Base-by-base conservation (phyloP, 2,329 filamentous ascomycete genomes). In the Verticillium dahliae region DNA sequence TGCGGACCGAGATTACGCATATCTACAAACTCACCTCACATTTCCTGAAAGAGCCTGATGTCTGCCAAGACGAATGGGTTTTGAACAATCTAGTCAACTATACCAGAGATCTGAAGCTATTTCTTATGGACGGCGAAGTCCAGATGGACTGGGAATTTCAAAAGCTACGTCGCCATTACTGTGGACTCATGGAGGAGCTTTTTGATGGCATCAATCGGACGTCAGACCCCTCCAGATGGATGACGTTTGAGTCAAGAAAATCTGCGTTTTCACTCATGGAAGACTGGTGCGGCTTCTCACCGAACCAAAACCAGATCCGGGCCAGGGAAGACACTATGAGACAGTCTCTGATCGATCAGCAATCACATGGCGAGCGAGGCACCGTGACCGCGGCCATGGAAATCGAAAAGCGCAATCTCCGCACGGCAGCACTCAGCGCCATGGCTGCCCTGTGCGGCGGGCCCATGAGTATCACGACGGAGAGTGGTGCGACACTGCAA, bases 261-360 rank as follows among this genome's bases (percentile, higher is more conserved):
- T 97, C 95, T 5, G 90, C 94, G 0, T 99, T 99, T 71, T 89
- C 93, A 0, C 78, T 99, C 57, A 98, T 99, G 93, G 95, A 99
- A 75, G 94, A 98, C 66, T 99, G 96, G 96, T 99, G 95, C 72
- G 95, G 95, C 2, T 97, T 96, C 73, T 97, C 93, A 7, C 92
- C 93, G 0, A 97, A 97, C 66, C 92, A 96, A 71, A 81, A 79
- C 14, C 90, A 96, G 66, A 90, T 97, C 50, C 85, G 88, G 5
- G 87, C 89, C 62, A 84, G 92, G 64, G 93, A 97, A 74, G 90
- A 96, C 64, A 90, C 85, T 39, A 96, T 97, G 89, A 85, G 91
- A 54, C 90, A 93, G 67, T 91, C 90, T 2, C 82, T 95, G 66
- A 87, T 96, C 39, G 87, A 94, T 59, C 89, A 92, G 61, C 91